Evolutionary conservation across 345 rosid species (phyloP), one percentile per base, ranked within the genome.

Genomic region (Balakata baccata): DNA sequence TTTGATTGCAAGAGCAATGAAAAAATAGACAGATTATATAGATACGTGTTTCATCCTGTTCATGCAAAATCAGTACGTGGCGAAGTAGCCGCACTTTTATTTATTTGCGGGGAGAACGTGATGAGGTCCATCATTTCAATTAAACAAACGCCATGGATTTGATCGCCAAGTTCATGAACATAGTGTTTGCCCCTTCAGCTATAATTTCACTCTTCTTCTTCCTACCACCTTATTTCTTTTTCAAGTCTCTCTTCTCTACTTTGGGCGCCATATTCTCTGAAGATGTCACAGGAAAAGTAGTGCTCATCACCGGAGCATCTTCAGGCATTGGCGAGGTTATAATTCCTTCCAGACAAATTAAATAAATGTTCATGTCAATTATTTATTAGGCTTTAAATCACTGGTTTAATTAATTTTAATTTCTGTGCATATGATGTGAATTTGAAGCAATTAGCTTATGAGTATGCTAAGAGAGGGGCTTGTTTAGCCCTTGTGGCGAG

Each of bases 281-380:
- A 74, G 78, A 90, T 73, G 78, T 89, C 2, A 76, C 87, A 23
- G 92, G 95, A 59, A 88, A 90, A 86, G 93, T 88, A 0, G 77
- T 87, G 49, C 81, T 90, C 54, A 83, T 88, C 75, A 83, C 92
- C 25, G 89, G 90, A 43, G 93, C 89, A 62, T 87, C 92, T 66
- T 90, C 93, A 0, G 93, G 90, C 66, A 84, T 90, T 18, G 95
- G 92, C 25, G 83, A 90, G 89, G 94, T 86, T 47, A 39, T 22
- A 29, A 2, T 58, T 8, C 5, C 4, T 58, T 58, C 6, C 37
- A 20, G 37, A 22, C 11, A 3, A 43, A 43, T 43, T 43, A 43
- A 10, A 43, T 4, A 43, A 6, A 43, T 23, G 10, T 58, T 12
- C 5, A 52, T 22, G 59, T 18, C 22, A 22, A 29, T 29, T 29